These are phyloP conservation scores for Phaffia tasmanica DNA, from an alignment of 768 basidiomycete species.

Conservation along the genomic window DNA sequence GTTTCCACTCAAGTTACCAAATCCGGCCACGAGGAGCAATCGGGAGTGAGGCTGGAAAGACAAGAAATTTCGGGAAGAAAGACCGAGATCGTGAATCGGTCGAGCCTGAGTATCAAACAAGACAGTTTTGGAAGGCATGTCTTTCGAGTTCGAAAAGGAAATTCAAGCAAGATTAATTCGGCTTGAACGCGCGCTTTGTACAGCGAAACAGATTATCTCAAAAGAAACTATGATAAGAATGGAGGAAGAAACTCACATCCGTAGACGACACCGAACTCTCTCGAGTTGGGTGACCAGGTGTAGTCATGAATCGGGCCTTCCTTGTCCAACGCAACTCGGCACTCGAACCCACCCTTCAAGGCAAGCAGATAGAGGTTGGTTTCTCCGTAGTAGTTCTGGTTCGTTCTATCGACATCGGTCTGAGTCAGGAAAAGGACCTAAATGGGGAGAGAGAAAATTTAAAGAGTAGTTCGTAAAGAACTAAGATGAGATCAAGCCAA, in stretches of 20 bases:
- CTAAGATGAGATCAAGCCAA: not conserved
- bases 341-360: slow-evolving; percentile 86
- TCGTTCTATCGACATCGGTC: slow-evolving; percentile 92
- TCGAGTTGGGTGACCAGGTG: slow-evolving; percentile 87
- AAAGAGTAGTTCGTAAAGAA: not conserved
- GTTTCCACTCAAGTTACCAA: slow-evolving; percentile 92
- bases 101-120: slow-evolving; percentile 85
- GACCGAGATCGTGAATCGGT: slow-evolving; percentile 78
- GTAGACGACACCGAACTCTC: slow-evolving; percentile 92
- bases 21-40: slow-evolving; percentile 77
- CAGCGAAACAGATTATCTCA: too few relatives aligned
- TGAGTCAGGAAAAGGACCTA: slow-evolving; percentile 67
- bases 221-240: not conserved
- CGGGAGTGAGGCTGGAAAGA: slow-evolving; percentile 93
- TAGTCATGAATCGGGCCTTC: slow-evolving; percentile 97
- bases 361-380: slow-evolving; percentile 87
- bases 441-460: not conserved
- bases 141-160: slow-evolving; percentile 39
- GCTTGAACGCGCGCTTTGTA: not conserved
- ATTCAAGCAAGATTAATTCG: not conserved
- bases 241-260: slow-evolving; percentile 58
- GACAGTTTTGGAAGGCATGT: slow-evolving; percentile 89
- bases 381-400: slow-evolving; percentile 97
- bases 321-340: slow-evolving; percentile 71
- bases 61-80: slow-evolving; percentile 80